Percentiles rank a stretch among this genome's conserved stretches.
Evolutionary conservation across 2,329 filamentous ascomycete species (phyloP).

Genomic region (Fusarium pseudonygamai): DNA sequence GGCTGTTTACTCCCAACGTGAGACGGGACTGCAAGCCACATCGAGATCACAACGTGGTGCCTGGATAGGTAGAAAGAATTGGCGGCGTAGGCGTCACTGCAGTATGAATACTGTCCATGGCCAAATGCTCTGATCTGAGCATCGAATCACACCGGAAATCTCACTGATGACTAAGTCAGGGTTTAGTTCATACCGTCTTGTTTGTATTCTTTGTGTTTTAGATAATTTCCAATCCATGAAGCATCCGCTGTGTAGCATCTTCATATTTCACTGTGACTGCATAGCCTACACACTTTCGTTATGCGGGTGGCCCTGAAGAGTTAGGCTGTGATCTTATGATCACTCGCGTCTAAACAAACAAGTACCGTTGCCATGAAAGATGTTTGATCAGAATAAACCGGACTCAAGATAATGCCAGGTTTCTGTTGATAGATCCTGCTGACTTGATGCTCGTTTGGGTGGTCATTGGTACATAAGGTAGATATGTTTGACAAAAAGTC

Average conservation of each 20-base stretch:
- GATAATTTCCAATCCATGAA: neutral
- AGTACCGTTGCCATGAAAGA: neutral
- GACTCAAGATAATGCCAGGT: neutral
- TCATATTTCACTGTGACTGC: neutral
- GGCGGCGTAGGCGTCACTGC: neutral
- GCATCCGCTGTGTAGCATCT: neutral
- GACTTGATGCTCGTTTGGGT: too few relatives aligned
- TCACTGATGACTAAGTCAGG: neutral
- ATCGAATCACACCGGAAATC: neutral
- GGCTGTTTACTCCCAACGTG: constrained; percentile 4
- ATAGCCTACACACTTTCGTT: neutral
- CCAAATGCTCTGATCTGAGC: neutral
- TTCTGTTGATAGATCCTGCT: too few relatives aligned
- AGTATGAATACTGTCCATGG: neutral
- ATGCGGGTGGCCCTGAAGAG: too few relatives aligned
- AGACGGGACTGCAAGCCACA: constrained; percentile 8
- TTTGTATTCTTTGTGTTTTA: neutral
- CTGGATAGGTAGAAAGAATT: neutral
- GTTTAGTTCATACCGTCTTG: neutral
- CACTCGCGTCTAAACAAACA: neutral
- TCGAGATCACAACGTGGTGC: neutral
- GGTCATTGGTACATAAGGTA: neutral
- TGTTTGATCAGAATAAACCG: neutral
- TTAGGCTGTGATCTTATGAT: neutral
- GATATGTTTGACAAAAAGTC: neutral